phyloP scores from a whole-genome alignment of 305 asterid genomes.

The Solanum hybrid region DNA sequence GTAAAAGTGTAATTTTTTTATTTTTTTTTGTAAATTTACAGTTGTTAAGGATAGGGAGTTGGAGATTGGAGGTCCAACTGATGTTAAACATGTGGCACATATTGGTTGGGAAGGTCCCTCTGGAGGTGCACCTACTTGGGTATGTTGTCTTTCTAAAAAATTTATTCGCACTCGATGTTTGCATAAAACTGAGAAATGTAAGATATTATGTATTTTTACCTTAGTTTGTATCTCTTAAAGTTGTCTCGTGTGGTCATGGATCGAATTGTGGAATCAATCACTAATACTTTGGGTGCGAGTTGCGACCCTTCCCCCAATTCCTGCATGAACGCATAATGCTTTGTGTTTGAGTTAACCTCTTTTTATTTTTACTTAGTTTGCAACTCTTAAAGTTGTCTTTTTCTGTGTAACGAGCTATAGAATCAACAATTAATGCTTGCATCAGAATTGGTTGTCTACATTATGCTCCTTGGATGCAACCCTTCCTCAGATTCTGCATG shows the following conservation, averaged over 20 bases:
- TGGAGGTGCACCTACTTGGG: slow-evolving; percentile 20
- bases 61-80: slow-evolving; percentile 21
- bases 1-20: not conserved
- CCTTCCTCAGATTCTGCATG: not conserved
- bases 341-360: not conserved
- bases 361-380: not conserved
- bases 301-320: fast-evolving
- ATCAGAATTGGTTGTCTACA: not conserved
- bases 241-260: not conserved
- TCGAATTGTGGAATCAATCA: fast-evolving
- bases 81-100: slow-evolving; percentile 24
- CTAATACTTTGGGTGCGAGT: not conserved
- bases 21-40: not conserved
- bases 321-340: not conserved
- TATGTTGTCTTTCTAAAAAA: not conserved
- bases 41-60: slow-evolving; percentile 20
- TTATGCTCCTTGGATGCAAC: not conserved
- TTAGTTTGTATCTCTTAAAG: not conserved
- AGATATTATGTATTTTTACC: not conserved
- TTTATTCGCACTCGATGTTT: not conserved
- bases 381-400: not conserved
- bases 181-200: not conserved
- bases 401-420: not conserved
- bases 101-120: slow-evolving; percentile 21
- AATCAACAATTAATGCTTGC: not conserved